phyloP scores from a whole-genome alignment of 805 yeast species.

The Lipomyces mesembrius region DNA sequence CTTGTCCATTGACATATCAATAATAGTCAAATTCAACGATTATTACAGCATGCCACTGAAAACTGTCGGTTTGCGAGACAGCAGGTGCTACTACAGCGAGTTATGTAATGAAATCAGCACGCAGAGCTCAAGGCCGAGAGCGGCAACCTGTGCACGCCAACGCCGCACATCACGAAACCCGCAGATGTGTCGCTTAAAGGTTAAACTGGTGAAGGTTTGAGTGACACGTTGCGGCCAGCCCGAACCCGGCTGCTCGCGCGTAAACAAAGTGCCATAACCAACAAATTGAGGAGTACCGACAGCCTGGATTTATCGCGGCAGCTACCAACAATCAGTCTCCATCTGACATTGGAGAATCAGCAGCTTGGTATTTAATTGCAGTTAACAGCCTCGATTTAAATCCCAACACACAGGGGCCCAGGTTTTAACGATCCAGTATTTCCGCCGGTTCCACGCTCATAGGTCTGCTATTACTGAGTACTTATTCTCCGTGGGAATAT shows the following conservation, averaged over 20 bases:
- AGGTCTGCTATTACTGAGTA: neutral
- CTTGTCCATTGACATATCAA: slow-evolving; percentile 6
- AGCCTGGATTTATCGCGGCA: neutral
- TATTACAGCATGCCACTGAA: neutral
- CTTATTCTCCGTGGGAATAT: too few relatives aligned
- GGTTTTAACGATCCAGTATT: neutral
- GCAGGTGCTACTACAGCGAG: neutral
- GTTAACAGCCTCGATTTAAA: neutral
- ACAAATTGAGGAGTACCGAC: neutral
- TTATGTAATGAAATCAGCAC: too few relatives aligned
- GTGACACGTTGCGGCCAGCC: neutral
- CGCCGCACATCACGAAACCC: slow-evolving; percentile 4
- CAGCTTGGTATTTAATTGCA: neutral
- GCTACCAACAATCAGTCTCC: neutral
- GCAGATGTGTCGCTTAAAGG: neutral
- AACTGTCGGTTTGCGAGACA: neutral
- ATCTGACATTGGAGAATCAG: neutral
- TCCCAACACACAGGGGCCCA: neutral
- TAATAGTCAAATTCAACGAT: neutral
- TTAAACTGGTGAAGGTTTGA: neutral
- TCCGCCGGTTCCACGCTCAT: neutral
- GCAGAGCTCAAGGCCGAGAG: too few relatives aligned
- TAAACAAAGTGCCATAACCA: neutral
- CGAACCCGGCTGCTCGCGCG: neutral
- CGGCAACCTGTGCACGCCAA: too few relatives aligned